Evolutionary conservation across 208 protist genomes (phyloP).

Genomic region (Crithidia thermophila): DNA sequence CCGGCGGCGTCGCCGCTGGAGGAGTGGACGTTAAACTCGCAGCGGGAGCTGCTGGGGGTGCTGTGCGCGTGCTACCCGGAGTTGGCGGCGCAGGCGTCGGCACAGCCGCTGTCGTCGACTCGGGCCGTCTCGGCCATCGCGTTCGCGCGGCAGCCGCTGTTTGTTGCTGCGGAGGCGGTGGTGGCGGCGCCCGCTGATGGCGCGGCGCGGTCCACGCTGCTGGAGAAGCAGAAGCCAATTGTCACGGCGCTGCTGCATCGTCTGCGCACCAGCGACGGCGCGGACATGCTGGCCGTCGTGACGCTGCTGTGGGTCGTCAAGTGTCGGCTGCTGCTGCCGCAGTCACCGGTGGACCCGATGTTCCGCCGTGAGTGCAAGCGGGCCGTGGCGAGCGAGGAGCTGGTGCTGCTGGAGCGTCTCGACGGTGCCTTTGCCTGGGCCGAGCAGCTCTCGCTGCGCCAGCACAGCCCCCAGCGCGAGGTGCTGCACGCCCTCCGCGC

Average conservation of each 20-base stretch:
- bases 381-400: slow-evolving; percentile 44
- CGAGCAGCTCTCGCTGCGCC: slow-evolving; percentile 55
- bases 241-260: slow-evolving; percentile 23
- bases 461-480: slow-evolving; percentile 38
- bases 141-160: slow-evolving; percentile 24
- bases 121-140: slow-evolving; percentile 8
- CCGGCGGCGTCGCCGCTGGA: slow-evolving; percentile 44
- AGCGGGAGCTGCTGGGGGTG: slow-evolving; percentile 57
- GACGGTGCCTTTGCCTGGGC: slow-evolving; percentile 68
- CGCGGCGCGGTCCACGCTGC: background rate
- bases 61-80: slow-evolving; percentile 53
- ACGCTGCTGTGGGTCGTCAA: slow-evolving; percentile 69
- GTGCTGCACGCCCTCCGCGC: slow-evolving; percentile 41
- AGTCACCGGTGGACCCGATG: slow-evolving; percentile 84
- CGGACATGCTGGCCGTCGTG: slow-evolving; percentile 44
- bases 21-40: slow-evolving; percentile 59
- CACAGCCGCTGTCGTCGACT: slow-evolving; percentile 10
- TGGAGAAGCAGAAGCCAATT: slow-evolving; percentile 36
- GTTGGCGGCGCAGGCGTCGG: slow-evolving; percentile 14
- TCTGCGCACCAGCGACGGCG: slow-evolving; percentile 14
- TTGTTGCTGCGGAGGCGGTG: slow-evolving; percentile 15
- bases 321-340: slow-evolving; percentile 81
- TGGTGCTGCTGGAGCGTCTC: slow-evolving; percentile 48
- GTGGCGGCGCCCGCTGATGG: background rate
- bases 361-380: slow-evolving; percentile 58